Base-by-base conservation (phyloP, 2,329 filamentous ascomycete genomes). In the Amauroascus niger region DNA sequence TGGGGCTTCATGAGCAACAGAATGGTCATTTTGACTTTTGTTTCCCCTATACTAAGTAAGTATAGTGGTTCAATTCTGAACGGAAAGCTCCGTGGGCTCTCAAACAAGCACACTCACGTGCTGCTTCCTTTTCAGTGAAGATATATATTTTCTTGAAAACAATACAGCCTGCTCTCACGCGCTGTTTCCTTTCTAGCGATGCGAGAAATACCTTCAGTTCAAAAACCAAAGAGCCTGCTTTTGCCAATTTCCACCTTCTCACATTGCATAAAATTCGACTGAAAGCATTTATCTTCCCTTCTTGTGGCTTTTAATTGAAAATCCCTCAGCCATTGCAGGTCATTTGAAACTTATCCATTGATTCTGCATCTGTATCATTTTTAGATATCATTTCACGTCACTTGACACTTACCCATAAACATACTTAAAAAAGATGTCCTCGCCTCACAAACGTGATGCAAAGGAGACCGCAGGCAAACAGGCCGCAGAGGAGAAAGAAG, bases 71-170 rank as follows among this genome's bases (percentile, higher is more conserved):
- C 30, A 39, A 16, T 37, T 20, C 30, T 18, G 30, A 16, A 13
- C n/a, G 50, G 50, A 20, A 52, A 52, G 30, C 30, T 46, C 50
- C 50, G 41, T 46, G 49, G 39, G 43, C 30, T 52, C 46, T 52
- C 50, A 46, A 40, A 52, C 41, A 52, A 52, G 8, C n/a, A 5
- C 6, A 20, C 33, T 52, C 50, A 52, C 50, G 50, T 52, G 50
- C 22, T n/a, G n/a, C 14, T 14, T 5, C 26, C 26, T 30, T 30
- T 30, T 9, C 4, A 30, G 26, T 30, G 26, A 30, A 30, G 26
- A 30, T 30, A 30, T 30, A 30, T 30, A 30, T 30, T 30, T 30
- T 30, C 26, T 30, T 30, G n/a, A n/a, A n/a, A n/a, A n/a, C n/a
- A n/a, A n/a, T n/a, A n/a, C n/a, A n/a, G n/a, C n/a, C n/a, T n/a